These are phyloP conservation scores for Citrus trifoliata DNA, from an alignment of 345 rosid species.

Conservation along the genomic window DNA sequence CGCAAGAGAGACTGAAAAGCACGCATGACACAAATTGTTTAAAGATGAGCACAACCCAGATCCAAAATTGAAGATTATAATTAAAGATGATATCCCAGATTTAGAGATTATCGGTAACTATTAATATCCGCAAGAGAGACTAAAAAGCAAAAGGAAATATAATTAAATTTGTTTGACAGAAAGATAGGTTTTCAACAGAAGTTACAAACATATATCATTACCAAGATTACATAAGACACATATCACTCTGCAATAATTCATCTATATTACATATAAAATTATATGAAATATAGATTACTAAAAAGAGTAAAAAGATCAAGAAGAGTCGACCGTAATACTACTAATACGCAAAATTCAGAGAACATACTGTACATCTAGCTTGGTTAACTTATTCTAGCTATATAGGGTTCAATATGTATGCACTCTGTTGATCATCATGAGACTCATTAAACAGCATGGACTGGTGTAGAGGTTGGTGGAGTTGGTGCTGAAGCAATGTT, in stretches of 20 bases:
- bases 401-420: background rate
- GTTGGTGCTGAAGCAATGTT: constrained; percentile 38
- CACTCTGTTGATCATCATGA: background rate
- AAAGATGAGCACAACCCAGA: no score
- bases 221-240: background rate
- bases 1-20: no score
- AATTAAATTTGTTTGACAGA: background rate
- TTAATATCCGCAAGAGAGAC: background rate
- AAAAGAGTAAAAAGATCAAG: background rate
- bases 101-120: no score
- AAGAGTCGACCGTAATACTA: background rate
- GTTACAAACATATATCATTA: background rate
- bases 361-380: background rate
- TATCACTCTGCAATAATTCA: background rate
- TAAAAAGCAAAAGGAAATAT: background rate
- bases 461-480: constrained; percentile 41
- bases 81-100: no score
- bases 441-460: constrained; percentile 38
- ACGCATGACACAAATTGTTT: no score
- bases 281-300: background rate
- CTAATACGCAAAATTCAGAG: background rate
- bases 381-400: background rate
- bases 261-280: background rate
- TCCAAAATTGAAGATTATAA: no score
- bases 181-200: background rate